These are phyloP conservation scores for Cylindrotheca closterium DNA, from an alignment of 108 stramenopile genomes.

Conservation along the genomic window DNA sequence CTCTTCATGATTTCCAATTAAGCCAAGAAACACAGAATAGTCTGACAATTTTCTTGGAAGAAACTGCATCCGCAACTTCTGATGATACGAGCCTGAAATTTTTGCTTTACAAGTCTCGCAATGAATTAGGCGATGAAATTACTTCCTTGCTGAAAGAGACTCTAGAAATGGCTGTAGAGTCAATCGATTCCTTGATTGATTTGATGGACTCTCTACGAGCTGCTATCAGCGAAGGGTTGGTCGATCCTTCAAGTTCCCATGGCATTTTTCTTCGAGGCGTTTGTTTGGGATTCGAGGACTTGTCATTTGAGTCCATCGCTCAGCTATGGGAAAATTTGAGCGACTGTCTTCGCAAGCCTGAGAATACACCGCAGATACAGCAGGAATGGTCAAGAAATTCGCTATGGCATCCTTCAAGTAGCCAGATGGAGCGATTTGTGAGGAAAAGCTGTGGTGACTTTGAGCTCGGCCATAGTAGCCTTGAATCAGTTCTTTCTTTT, in stretches of 20 bases:
- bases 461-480: slow-evolving; percentile 1
- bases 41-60: slow-evolving; percentile 16
- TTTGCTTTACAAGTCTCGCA: background rate
- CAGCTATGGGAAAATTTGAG: slow-evolving; percentile 61
- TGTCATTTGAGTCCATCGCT: slow-evolving; percentile 66
- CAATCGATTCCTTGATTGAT: slow-evolving; percentile 56
- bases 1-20: slow-evolving; percentile 33
- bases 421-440: slow-evolving; percentile 37
- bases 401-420: slow-evolving; percentile 35
- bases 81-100: background rate
- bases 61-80: slow-evolving; percentile 22
- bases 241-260: slow-evolving; percentile 55
- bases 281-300: slow-evolving; percentile 78
- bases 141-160: slow-evolving; percentile 17
- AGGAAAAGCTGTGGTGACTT: slow-evolving; percentile 22
- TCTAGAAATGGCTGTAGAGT: slow-evolving; percentile 35
- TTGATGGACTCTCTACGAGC: slow-evolving; percentile 41
- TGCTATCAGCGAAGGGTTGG: slow-evolving; percentile 24
- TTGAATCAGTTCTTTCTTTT: slow-evolving; percentile 15
- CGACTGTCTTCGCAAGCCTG: slow-evolving; percentile 4
- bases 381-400: background rate
- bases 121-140: slow-evolving; percentile 6
- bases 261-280: slow-evolving; percentile 72
- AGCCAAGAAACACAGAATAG: slow-evolving; percentile 13
- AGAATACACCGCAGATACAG: background rate